A percentile compares a stretch with the other conserved stretches of the same genome.
Evolutionary conservation across 2,329 filamentous ascomycete genomes (phyloP).

Genomic region (Arachnopeziza araneosa): DNA sequence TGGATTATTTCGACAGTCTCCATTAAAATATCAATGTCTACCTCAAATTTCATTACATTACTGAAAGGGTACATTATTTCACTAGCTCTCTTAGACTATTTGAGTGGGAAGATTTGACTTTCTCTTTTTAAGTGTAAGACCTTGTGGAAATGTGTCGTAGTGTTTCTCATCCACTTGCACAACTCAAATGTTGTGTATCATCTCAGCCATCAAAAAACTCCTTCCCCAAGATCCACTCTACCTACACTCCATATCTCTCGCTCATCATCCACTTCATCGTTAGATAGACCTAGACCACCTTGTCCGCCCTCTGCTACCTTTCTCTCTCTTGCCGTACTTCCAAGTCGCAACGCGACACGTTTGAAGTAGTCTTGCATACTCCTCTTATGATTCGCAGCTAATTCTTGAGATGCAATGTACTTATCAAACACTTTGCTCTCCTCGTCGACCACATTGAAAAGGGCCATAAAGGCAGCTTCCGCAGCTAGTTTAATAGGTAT

Average conservation of each 20-base stretch:
- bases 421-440: conserved; percentile 85
- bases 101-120: no score
- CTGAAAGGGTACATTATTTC: no score
- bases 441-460: conserved; percentile 86
- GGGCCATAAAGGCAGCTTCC: conserved; percentile 85
- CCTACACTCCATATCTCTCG: conserved; percentile 94
- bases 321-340: conserved; percentile 81
- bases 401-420: conserved; percentile 67
- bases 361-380: conserved; percentile 98
- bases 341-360: conserved; percentile 77
- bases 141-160: no score
- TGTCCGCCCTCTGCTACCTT: conserved; percentile 86
- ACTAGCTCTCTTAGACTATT: no score
- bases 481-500: conserved; percentile 95
- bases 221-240: conserved; percentile 73
- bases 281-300: conserved; percentile 77
- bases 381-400: conserved; percentile 70
- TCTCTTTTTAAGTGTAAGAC: no score
- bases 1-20: no score
- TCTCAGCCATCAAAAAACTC: conserved; percentile 27
- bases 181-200: no score
- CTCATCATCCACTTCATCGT: conserved; percentile 92
- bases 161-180: no score
- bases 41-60: no score
- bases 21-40: no score